Evolutionary conservation across 2,329 filamentous ascomycete species (phyloP), one percentile per base, ranked within the genome.

Genomic region (Xylariales sp.): DNA sequence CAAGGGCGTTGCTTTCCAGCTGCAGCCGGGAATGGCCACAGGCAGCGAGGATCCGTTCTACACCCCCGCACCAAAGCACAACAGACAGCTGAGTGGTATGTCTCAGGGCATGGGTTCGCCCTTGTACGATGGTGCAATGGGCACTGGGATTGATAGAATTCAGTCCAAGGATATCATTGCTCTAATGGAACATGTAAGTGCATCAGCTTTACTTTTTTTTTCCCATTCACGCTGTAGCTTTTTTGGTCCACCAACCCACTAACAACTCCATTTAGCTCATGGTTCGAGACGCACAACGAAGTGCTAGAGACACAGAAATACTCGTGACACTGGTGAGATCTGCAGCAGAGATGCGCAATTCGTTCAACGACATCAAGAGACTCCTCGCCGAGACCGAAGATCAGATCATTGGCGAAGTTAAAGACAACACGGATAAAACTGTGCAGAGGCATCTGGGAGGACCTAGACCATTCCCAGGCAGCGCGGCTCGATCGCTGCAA

Each of bases 151-250:
- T 37, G 90, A 97, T 49, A 77, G 84, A 33, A 97, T 98, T 36
- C 85, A 97, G 59, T 95, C 89, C 31, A 93, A 94, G 65, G 93
- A 98, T 55, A 94, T 98, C 52, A 85, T 98, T 46, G 88, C 91
- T 17, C 69, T 98, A 43, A 98, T 98, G 93, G 91, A 98, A 57
- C 93, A 98, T 62, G 77, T 83, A 65, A 72, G 79, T 70, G 35
- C n/a, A n/a, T n/a, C n/a, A n/a, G n/a, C n/a, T 32, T 40, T 39
- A 10, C 32, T 18, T 5, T 29, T 27, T 41, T 7, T 19, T 21
- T 6, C 18, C 5, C 15, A n/a, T 30, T 14, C 12, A 29, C 38
- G 19, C 5, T 30, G 5, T 39, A n/a, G n/a, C n/a, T n/a, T n/a
- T n/a, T n/a, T n/a, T n/a, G n/a, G n/a, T n/a, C n/a, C n/a, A n/a